Percentiles rank a stretch among this genome's conserved stretches.
These are phyloP conservation scores for Mrakia blollopis DNA, from an alignment of 768 basidiomycete species.

Conservation along the genomic window DNA sequence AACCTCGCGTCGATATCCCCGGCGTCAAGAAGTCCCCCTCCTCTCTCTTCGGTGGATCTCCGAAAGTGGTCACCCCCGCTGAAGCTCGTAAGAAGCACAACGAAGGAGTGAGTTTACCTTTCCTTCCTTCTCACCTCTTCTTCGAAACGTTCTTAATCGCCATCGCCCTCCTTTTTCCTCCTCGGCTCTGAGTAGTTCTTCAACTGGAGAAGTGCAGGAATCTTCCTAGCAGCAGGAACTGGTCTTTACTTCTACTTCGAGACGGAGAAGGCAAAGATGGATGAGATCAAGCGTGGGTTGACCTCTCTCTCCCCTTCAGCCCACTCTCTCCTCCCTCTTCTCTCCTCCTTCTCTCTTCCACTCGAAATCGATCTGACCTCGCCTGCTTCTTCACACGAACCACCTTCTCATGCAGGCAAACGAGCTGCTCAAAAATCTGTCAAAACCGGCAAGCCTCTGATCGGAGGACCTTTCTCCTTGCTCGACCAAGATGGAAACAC, in stretches of 20 bases:
- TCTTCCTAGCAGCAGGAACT: constrained; percentile 77
- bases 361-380: background rate
- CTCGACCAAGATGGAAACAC: constrained; percentile 51
- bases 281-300: constrained; percentile 66
- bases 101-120: constrained; percentile 1
- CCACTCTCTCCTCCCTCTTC: background rate
- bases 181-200: constrained; percentile 47
- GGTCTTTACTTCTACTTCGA: constrained; percentile 85
- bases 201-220: constrained; percentile 71
- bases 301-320: background rate
- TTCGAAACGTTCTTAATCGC: background rate
- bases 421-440: constrained; percentile 58
- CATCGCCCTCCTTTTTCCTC: background rate
- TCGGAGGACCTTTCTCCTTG: constrained; percentile 86
- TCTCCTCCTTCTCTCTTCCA: background rate
- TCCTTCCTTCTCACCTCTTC: background rate
- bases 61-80: background rate
- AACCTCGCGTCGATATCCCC: background rate
- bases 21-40: background rate
- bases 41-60: background rate
- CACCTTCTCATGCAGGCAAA: constrained; percentile 57
- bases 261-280: constrained; percentile 71
- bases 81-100: background rate
- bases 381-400: no score
- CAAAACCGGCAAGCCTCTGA: constrained; percentile 73